These are phyloP conservation scores for Balamuthia mandrillaris DNA, from an alignment of 208 protist species.

Conservation along the genomic window DNA sequence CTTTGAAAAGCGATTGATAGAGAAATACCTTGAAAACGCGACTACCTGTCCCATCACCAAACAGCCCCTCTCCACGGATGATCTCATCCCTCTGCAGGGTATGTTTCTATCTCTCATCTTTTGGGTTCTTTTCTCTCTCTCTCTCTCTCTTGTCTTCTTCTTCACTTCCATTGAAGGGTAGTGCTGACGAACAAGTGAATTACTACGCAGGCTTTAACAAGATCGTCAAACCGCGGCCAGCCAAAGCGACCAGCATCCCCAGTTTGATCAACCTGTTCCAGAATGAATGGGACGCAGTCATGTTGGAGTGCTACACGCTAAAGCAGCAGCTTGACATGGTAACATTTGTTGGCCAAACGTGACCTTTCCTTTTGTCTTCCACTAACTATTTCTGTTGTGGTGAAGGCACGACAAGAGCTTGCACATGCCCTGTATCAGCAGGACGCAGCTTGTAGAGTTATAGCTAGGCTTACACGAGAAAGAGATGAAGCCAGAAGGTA, in stretches of 20 bases:
- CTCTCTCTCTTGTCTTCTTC: not conserved
- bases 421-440: conserved; percentile 96
- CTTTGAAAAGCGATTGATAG: conserved; percentile 91
- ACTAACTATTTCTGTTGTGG: not conserved
- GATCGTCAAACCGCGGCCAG: conserved; percentile 55
- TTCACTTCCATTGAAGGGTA: no score
- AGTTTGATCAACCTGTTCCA: conserved; percentile 89
- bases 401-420: conserved; percentile 86
- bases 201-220: not conserved
- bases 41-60: conserved; percentile 91
- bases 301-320: conserved; percentile 94
- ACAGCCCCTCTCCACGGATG: conserved; percentile 76
- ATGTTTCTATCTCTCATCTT: not conserved
- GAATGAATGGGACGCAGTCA: conserved; percentile 96
- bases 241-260: conserved; percentile 80
- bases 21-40: conserved; percentile 85
- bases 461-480: conserved; percentile 88
- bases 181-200: no score
- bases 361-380: conserved; percentile 13
- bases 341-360: conserved; percentile 63
- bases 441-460: conserved; percentile 96
- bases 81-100: conserved; percentile 77
- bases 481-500: conserved; percentile 71
- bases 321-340: conserved; percentile 76
- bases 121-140: no score